These are phyloP conservation scores for Nitzschia inconspicua DNA, from an alignment of 108 stramenopile genomes.

Conservation along the genomic window DNA sequence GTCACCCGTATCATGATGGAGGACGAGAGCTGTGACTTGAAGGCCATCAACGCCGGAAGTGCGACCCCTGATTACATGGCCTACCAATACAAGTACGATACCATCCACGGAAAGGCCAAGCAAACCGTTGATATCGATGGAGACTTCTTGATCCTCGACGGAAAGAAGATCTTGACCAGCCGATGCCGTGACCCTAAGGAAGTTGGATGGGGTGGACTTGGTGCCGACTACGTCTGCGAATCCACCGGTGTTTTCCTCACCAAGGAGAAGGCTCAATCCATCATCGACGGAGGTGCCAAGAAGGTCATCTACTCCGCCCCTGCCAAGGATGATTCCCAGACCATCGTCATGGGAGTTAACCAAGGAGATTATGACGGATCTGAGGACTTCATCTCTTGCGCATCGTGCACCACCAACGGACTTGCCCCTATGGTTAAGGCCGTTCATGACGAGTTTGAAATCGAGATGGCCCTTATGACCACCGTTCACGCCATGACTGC, in stretches of 20 bases:
- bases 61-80: constrained; percentile 99
- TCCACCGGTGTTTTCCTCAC: constrained; percentile 99
- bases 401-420: constrained; percentile 99
- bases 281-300: constrained; percentile 98
- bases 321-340: constrained; percentile 98
- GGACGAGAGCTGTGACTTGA: constrained; percentile 83
- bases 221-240: constrained; percentile 98
- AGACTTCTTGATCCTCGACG: constrained; percentile 96
- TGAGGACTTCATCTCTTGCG: constrained; percentile 97
- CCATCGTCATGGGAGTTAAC: constrained; percentile 99
- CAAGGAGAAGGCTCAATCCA: constrained; percentile 91
- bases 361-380: constrained; percentile 87
- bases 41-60: constrained; percentile 96
- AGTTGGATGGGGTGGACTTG: constrained; percentile 93
- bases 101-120: constrained; percentile 97
- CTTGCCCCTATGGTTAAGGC: constrained; percentile 98
- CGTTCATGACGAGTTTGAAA: constrained; percentile 96
- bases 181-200: constrained; percentile 96
- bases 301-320: constrained; percentile 99
- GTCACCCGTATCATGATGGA: constrained; percentile 98
- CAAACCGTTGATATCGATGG: constrained; percentile 97
- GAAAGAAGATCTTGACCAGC: constrained; percentile 89
- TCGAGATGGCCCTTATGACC: constrained; percentile 99
- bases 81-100: constrained; percentile 99
- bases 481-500: constrained; percentile 99